A percentile compares a stretch with the other conserved stretches of the same genome.
phyloP scores from a whole-genome alignment of 2,329 filamentous ascomycete genomes.

The Neurospora crassa region DNA sequence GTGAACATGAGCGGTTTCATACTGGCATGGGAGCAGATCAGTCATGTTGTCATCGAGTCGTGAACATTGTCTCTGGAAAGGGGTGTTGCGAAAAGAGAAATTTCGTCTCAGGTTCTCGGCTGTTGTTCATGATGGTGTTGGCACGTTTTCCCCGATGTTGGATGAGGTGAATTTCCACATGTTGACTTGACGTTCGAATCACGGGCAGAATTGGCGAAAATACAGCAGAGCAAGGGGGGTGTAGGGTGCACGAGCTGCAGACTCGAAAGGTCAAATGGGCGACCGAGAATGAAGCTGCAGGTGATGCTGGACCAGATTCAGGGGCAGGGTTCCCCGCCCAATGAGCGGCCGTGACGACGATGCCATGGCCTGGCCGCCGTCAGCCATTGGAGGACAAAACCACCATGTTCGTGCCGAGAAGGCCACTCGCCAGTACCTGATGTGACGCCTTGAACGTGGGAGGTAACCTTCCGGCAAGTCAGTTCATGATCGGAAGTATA shows the following conservation, averaged over 20 bases:
- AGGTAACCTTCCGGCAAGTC: neutral
- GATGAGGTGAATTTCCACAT: neutral
- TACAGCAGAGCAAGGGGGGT: neutral
- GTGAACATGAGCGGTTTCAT: neutral
- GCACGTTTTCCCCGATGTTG: neutral
- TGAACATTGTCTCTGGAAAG: neutral
- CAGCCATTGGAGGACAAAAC: neutral
- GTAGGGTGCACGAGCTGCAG: neutral
- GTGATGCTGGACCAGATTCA: neutral
- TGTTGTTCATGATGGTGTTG: neutral
- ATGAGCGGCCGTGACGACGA: neutral
- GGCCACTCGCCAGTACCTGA: neutral
- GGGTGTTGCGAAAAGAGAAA: neutral
- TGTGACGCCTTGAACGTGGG: neutral
- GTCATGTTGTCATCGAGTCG: neutral
- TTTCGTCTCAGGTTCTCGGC: neutral
- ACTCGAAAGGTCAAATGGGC: neutral
- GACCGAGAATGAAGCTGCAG: neutral
- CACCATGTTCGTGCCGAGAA: neutral
- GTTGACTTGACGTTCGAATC: neutral
- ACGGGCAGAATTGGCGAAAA: neutral
- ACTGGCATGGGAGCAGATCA: neutral
- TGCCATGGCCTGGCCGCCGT: neutral
- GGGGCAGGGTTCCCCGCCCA: neutral
- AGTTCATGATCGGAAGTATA: neutral